Evolutionary conservation across 2,329 filamentous ascomycete genomes (phyloP), one percentile per base, ranked within the genome.

Genomic region (Rutstroemia sp.): DNA sequence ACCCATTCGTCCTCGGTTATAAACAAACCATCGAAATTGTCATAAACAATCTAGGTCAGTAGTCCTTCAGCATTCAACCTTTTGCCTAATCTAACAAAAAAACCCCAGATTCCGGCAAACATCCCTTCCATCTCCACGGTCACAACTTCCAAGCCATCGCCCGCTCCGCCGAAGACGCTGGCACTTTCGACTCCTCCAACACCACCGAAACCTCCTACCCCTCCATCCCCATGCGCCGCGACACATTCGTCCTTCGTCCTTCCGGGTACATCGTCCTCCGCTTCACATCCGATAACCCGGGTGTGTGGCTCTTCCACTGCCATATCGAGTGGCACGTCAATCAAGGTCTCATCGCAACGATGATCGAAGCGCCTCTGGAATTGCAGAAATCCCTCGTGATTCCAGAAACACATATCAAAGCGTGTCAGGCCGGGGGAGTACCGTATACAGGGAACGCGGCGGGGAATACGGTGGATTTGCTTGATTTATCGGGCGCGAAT

Each of bases 261-360:
- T 76, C 81, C 34, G 86, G 88, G 0, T 83, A 87, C 68, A 78
- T 87, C 23, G 81, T 90, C 10, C 66, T 92, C 21, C 76, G 83
- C n/a, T 87, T 86, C 72, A 73, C 74, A 57, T 82, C 84, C 1
- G 77, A 88, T 65, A 88, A 88, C 62, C 82, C 86, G 10, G 84
- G 84, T 64, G 74, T 87, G 21, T 88, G 84, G 84, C 70, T 87
- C 4, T 88, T 91, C 73, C 88, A 91, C 71, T 92, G 88, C 71
- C 88, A 92, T 68, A 86, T 92, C 53, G 86, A 89, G 67, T 92
- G 86, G 86, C 87, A 90, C 67, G 75, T 88, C 57, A 73, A 78
- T 1, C 82, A 82, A 3, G 87, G 87, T n/a, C 75, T 89, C 2
- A 74, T 82, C 3, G 79, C 83, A 23, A 83, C 82, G 1, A 79